Conservation (phyloP, 306 rosid species). For the Geum urbanum region DNA sequence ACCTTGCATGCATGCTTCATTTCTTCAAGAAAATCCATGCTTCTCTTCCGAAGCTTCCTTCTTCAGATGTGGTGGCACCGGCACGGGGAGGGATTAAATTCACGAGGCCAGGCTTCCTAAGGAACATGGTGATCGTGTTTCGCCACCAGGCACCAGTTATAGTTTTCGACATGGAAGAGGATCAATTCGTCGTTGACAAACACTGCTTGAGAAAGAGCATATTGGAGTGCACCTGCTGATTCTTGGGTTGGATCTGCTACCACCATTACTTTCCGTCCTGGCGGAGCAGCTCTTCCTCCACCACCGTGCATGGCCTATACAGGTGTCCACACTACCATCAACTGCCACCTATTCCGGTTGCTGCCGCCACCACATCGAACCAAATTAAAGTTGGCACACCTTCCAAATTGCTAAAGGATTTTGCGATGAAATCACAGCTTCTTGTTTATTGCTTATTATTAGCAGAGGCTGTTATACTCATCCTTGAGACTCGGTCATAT, state of each 20-base stretch:
- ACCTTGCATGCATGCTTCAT: constrained; percentile 51
- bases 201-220: constrained; percentile 54
- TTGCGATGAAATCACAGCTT: constrained; percentile 9
- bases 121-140: constrained; percentile 43
- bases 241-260: constrained; percentile 72
- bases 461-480: constrained; percentile 6
- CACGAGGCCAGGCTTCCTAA: constrained; percentile 39
- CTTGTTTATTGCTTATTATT: constrained; percentile 29
- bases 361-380: constrained; percentile 7
- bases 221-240: constrained; percentile 65
- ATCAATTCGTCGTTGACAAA: constrained; percentile 66
- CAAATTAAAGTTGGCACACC: constrained; percentile 3
- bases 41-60: constrained; percentile 26
- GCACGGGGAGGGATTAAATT: constrained; percentile 19
- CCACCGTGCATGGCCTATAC: constrained; percentile 32
- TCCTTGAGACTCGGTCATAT: constrained; percentile 51
- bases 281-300: background rate
- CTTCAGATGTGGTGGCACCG: constrained; percentile 17
- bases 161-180: constrained; percentile 54
- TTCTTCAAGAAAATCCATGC: constrained; percentile 57
- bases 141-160: constrained; percentile 58
- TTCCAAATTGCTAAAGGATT: constrained; percentile 6
- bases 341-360: constrained; percentile 5
- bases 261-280: constrained; percentile 53
- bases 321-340: constrained; percentile 9